Percentiles rank a stretch among this genome's conserved stretches.
phyloP scores from a whole-genome alignment of 176 grass and related monocot species.

The Echinochloa phyllopogon region DNA sequence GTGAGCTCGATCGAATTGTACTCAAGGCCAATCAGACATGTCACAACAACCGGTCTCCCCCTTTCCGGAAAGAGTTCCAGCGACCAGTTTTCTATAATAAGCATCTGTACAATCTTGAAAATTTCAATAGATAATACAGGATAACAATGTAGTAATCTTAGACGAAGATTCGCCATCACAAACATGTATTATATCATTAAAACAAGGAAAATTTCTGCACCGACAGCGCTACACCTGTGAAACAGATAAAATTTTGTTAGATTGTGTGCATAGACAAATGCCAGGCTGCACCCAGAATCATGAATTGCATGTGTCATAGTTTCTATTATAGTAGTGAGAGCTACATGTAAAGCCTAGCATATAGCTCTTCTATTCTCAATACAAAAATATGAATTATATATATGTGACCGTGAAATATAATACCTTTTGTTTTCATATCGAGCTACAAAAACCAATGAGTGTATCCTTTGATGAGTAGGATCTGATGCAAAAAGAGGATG shows the following conservation, averaged over 20 bases:
- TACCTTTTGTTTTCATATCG: constrained; percentile 13
- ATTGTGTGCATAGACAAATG: background rate
- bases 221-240: background rate
- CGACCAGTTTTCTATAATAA: background rate
- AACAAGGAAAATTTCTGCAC: background rate
- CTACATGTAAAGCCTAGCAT: background rate
- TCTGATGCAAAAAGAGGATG: constrained; percentile 43
- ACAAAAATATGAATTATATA: background rate
- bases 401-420: constrained; percentile 11
- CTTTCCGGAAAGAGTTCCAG: background rate
- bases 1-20: background rate
- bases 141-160: background rate
- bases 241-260: background rate
- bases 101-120: background rate
- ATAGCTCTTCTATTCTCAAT: background rate
- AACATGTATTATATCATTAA: background rate
- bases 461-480: constrained; percentile 43
- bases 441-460: constrained; percentile 24
- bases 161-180: background rate
- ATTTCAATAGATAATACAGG: background rate
- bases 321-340: background rate
- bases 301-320: background rate
- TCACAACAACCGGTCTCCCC: background rate
- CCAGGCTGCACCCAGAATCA: background rate
- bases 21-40: background rate